Conservation (phyloP, 2,329 filamentous ascomycete species). For the Xylaria sp. region DNA sequence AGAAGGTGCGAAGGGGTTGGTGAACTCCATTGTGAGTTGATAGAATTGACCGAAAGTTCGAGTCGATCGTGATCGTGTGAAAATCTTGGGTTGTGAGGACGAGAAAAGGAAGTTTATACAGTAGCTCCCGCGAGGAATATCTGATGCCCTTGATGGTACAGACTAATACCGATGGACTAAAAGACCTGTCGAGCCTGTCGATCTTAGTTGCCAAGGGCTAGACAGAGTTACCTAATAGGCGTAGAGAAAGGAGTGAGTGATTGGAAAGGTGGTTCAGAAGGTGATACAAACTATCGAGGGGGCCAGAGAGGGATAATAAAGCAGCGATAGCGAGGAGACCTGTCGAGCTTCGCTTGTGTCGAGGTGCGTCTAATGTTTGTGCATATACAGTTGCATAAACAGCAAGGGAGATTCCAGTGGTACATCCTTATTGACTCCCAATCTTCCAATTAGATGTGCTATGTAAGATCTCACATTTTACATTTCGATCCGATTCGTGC, state of each 20-base stretch:
- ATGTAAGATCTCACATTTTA: constrained; percentile 36
- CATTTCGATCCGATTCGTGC: constrained; percentile 34
- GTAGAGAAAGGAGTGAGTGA: constrained; percentile 28
- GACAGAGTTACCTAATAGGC: constrained; percentile 26
- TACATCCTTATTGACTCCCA: constrained; percentile 12
- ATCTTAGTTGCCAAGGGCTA: constrained; percentile 32
- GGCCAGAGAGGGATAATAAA: constrained; percentile 39
- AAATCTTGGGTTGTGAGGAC: constrained; percentile 32
- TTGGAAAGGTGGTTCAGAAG: constrained; percentile 29
- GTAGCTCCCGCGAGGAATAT: constrained; percentile 14
- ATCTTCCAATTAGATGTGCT: constrained; percentile 29
- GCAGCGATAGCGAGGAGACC: constrained; percentile 28
- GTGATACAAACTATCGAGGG: constrained; percentile 32
- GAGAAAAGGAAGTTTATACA: constrained; percentile 38
- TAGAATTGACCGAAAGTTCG: constrained; percentile 3
- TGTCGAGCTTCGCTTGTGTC: constrained; percentile 33
- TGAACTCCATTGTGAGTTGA: constrained; percentile 34
- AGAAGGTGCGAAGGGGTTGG: constrained; percentile 25
- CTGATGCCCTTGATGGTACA: constrained; percentile 32
- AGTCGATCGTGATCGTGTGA: constrained; percentile 30
- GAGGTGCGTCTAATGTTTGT: constrained; percentile 37
- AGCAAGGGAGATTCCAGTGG: constrained; percentile 41
- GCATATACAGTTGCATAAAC: constrained; percentile 37
- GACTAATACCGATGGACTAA: constrained; percentile 14
- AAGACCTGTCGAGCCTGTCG: constrained; percentile 20